Evolutionary conservation across 306 rosid species (phyloP).

Genomic region (Pyrus bretschneideri): DNA sequence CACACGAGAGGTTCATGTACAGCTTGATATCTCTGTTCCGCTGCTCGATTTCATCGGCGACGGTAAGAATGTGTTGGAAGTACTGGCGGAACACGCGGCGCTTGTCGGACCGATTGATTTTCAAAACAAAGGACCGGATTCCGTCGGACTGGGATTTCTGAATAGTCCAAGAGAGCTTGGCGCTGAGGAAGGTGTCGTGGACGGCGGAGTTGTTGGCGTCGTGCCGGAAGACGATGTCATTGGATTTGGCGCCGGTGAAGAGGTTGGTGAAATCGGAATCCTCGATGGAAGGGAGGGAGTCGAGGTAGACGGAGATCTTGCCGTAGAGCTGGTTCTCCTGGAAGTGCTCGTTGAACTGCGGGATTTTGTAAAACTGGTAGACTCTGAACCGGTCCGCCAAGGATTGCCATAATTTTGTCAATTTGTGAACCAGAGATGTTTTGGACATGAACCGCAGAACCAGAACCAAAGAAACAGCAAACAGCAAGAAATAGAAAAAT

Average conservation of each 20-base stretch:
- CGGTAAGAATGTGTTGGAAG: slow-evolving; percentile 70
- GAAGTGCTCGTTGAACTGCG: slow-evolving; percentile 42
- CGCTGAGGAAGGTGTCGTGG: slow-evolving; percentile 66
- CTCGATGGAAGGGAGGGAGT: slow-evolving; percentile 68
- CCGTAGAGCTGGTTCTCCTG: slow-evolving; percentile 73
- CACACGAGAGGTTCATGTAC: slow-evolving; percentile 31
- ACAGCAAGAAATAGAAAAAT: slow-evolving; percentile 22
- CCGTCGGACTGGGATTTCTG: slow-evolving; percentile 12
- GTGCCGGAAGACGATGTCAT: slow-evolving; percentile 63
- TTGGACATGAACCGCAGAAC: slow-evolving; percentile 43
- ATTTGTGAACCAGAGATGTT: slow-evolving; percentile 54
- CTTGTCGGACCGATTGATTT: slow-evolving; percentile 58
- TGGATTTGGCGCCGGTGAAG: slow-evolving; percentile 60
- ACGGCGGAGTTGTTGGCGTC: slow-evolving; percentile 44
- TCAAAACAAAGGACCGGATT: slow-evolving; percentile 33
- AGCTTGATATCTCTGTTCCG: slow-evolving; percentile 48
- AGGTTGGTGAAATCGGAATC: slow-evolving; percentile 78
- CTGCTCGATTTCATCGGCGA: slow-evolving; percentile 61
- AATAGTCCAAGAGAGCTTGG: slow-evolving; percentile 58
- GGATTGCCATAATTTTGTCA: slow-evolving; percentile 46
- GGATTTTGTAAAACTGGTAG: slow-evolving; percentile 66
- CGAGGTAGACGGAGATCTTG: slow-evolving; percentile 52
- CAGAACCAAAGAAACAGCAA: slow-evolving; percentile 12
- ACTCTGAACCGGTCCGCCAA: slow-evolving; percentile 47
- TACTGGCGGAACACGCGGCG: slow-evolving; percentile 76